phyloP scores from a whole-genome alignment of 768 basidiomycete genomes.

The Gloeophyllum trabeum region DNA sequence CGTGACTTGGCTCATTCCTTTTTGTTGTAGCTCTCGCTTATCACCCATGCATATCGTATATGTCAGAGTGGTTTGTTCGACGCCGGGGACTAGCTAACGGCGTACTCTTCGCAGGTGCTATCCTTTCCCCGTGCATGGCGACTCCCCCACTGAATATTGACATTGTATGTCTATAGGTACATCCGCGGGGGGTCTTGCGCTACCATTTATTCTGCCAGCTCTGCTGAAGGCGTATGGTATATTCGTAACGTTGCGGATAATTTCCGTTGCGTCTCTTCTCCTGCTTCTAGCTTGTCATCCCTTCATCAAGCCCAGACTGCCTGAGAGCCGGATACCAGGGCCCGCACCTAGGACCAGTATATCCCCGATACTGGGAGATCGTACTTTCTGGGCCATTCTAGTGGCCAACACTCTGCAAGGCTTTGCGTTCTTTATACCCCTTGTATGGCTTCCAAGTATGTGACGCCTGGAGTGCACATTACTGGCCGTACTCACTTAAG shows the following conservation, averaged over 20 bases:
- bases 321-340: constrained; percentile 8
- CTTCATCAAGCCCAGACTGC: constrained; percentile 16
- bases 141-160: no score
- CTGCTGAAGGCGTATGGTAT: constrained; percentile 15
- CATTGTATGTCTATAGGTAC: constrained; percentile 9
- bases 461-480: neutral
- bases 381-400: constrained; percentile 12
- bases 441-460: constrained; percentile 14
- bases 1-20: neutral
- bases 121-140: no score
- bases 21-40: constrained; percentile 13
- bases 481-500: neutral
- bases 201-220: constrained; percentile 15
- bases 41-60: constrained; percentile 13
- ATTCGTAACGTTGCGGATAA: constrained; percentile 13
- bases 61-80: constrained; percentile 22
- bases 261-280: constrained; percentile 9
- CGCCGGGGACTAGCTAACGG: constrained; percentile 21
- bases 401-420: constrained; percentile 12
- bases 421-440: constrained; percentile 12
- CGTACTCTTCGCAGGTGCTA: constrained; percentile 18
- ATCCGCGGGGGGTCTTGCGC: constrained; percentile 15
- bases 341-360: neutral
- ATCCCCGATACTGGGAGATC: constrained; percentile 8
- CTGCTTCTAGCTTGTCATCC: constrained; percentile 13